Evolutionary conservation across 2,329 filamentous ascomycete species (phyloP), one percentile per base, ranked within the genome.

Genomic region (Ambrosiella beaveri): DNA sequence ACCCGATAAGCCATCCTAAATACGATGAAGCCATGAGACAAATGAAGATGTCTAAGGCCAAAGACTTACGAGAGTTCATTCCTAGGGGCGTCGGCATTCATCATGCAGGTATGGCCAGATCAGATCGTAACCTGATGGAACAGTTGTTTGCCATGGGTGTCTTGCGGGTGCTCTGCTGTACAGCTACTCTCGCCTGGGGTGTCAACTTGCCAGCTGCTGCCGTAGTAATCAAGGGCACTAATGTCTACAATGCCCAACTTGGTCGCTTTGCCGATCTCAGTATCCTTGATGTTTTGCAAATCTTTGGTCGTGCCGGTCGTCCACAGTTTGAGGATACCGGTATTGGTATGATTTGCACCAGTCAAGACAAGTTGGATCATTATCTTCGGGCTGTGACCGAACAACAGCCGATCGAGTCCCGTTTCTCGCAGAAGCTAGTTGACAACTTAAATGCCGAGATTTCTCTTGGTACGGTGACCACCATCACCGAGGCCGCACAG

Each of bases 401-500:
- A 63, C 93, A 98, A 67, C 85, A 95, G 63, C 93, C 94, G 0
- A 98, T 98, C 62, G 93, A 98, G 66, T 97, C 91, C n/a, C 85
- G 84, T 60, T 96, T 98, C 66, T 96, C 90, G 1, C 79, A 86
- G 38, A 94, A 94, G 69, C 74, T 98, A 9, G 90, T 98, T 1
- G 93, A 98, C 68, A 98, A 98, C 63, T 72, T 98, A 60, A 98
- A 98, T 64, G 93, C 93, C 0, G 93, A 98, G 68, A 89, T 98
- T 62, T 81, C 89, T 0, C 71, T 98, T 7, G 93, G 93, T 0
- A 98, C 94, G 0, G 94, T 98, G 15, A 97, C 91, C 0, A 95
- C 91, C 0, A 86, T 98, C 1, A 76, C 84, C 1, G 94, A 98
- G 71, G 93, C 88, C 0, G 90, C 96, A 1, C 88, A 94, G 63